Conservation (phyloP, 306 rosid genomes). For the Cicer arietinum region DNA sequence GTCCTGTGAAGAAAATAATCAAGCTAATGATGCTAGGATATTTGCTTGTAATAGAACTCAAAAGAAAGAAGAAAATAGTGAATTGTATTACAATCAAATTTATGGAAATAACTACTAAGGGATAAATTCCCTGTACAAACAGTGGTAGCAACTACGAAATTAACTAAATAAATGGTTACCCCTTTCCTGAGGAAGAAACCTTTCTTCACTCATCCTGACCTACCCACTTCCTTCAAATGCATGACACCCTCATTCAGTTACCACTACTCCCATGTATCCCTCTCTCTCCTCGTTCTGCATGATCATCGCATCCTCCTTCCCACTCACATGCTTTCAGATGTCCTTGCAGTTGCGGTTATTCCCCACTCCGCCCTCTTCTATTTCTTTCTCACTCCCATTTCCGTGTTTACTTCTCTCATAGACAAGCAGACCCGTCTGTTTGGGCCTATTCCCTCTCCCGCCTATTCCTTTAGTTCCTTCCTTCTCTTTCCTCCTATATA, state of each 20-base stretch:
- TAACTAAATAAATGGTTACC: not conserved
- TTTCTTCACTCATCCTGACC: not conserved
- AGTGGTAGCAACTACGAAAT: conserved; percentile 4
- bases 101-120: not conserved
- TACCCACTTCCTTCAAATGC: conserved; percentile 6
- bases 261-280: not conserved
- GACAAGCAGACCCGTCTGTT: not conserved
- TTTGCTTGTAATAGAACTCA: not conserved
- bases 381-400: too few species aligned
- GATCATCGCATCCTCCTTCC: not conserved
- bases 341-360: not conserved
- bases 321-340: not conserved
- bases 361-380: not conserved
- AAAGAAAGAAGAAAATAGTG: not conserved
- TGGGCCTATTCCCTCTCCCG: not conserved
- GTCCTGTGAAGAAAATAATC: conserved; percentile 56
- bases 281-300: not conserved
- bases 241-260: not conserved
- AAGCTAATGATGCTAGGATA: conserved; percentile 7
- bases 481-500: not conserved
- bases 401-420: not conserved
- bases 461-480: not conserved
- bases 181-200: conserved; percentile 21
- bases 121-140: not conserved
- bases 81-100: not conserved